phyloP scores from a whole-genome alignment of 352 stramenopile genomes.

The Phytophthora sojae region DNA sequence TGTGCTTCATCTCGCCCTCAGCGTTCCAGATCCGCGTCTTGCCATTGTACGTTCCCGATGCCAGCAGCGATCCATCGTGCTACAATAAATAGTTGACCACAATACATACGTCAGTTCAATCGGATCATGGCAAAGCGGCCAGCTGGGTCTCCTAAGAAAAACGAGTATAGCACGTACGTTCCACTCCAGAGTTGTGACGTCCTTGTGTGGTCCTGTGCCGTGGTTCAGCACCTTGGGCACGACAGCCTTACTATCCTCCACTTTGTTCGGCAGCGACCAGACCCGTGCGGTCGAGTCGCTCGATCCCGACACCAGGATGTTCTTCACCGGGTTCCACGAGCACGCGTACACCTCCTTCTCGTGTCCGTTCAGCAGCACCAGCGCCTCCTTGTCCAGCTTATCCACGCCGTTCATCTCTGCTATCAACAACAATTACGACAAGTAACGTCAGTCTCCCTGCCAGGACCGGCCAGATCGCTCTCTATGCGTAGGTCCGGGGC shows the following conservation, averaged over 20 bases:
- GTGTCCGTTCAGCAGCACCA: slow-evolving; percentile 80
- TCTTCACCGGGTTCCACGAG: slow-evolving; percentile 96
- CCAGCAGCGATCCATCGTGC: slow-evolving; percentile 91
- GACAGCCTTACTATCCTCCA: slow-evolving; percentile 49
- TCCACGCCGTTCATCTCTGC: slow-evolving; percentile 72
- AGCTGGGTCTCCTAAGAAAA: neutral
- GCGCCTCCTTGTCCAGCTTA: slow-evolving; percentile 64
- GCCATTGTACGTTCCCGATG: slow-evolving; percentile 97
- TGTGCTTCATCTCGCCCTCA: slow-evolving; percentile 83
- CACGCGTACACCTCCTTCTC: slow-evolving; percentile 97
- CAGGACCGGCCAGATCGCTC: neutral
- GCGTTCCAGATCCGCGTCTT: slow-evolving; percentile 85
- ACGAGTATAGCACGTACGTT: slow-evolving; percentile 69
- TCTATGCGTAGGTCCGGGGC: neutral
- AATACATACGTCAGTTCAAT: slow-evolving; percentile 28
- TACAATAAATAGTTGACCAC: slow-evolving; percentile 29
- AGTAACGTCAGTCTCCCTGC: neutral
- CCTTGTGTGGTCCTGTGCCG: slow-evolving; percentile 93
- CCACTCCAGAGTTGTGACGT: slow-evolving; percentile 99
- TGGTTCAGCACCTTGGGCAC: slow-evolving; percentile 74
- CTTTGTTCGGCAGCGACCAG: slow-evolving; percentile 91
- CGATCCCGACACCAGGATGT: slow-evolving; percentile 96
- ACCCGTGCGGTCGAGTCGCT: slow-evolving; percentile 96
- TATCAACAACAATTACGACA: slow-evolving; percentile 14
- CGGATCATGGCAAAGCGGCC: neutral